These are phyloP conservation scores for Scenedesmus sp. DNA, from an alignment of 163 green algal species.

Conservation along the genomic window DNA sequence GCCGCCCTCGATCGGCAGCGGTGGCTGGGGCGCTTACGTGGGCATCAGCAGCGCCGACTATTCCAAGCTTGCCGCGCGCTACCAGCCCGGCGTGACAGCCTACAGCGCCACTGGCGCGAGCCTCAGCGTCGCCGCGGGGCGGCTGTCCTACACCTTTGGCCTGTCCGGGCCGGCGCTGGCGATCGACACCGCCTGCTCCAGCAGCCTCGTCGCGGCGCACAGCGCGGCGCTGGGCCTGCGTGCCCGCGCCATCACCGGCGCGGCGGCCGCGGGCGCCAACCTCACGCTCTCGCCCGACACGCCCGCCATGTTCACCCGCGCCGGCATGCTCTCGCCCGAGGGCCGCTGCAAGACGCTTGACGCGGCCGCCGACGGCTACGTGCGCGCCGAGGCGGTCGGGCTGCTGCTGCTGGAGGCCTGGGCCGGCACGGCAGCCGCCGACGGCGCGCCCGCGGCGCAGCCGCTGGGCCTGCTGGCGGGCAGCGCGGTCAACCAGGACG, in stretches of 20 bases:
- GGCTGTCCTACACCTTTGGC: conserved; percentile 82
- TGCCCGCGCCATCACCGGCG: neutral
- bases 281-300: conserved; percentile 65
- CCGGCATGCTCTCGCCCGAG: conserved; percentile 80
- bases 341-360: conserved; percentile 91
- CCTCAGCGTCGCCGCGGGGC: conserved; percentile 66
- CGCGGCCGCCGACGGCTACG: conserved; percentile 72
- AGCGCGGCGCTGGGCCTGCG: neutral
- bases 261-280: conserved; percentile 58
- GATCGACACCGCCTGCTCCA: conserved; percentile 91
- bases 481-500: conserved; percentile 90
- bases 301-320: conserved; percentile 52
- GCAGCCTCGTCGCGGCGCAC: conserved; percentile 9
- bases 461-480: conserved; percentile 55
- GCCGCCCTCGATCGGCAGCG: neutral
- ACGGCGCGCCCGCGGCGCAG: neutral
- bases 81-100: conserved; percentile 55
- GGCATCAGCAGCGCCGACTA: conserved; percentile 83
- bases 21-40: conserved; percentile 63
- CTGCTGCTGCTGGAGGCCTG: conserved; percentile 52
- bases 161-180: conserved; percentile 75
- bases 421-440: neutral
- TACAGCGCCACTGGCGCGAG: conserved; percentile 71
- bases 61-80: conserved; percentile 53
- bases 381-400: conserved; percentile 53